Evolutionary conservation across 1,284 basidiomycete species (phyloP).

Genomic region (Testicularia cyperi): DNA sequence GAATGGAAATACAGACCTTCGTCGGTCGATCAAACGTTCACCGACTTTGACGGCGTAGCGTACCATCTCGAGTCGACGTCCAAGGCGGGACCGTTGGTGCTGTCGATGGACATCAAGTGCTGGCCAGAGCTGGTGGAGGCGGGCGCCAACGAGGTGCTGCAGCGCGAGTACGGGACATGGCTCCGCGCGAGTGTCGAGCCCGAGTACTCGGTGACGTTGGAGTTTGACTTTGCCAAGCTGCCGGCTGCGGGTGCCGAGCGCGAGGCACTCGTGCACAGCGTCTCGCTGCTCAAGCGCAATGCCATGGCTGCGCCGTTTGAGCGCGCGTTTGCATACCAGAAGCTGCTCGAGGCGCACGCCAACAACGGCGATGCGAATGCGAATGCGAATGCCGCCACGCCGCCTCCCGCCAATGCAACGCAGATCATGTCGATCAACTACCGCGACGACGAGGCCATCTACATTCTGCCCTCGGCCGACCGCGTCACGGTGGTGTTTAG

Average conservation of each 20-base stretch:
- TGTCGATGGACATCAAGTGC: slow-evolving; percentile 93
- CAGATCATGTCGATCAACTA: slow-evolving; percentile 92
- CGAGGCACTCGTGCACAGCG: slow-evolving; percentile 71
- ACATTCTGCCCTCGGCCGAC: slow-evolving; percentile 87
- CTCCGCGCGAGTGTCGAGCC: slow-evolving; percentile 69
- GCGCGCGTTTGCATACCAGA: slow-evolving; percentile 82
- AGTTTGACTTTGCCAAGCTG: slow-evolving; percentile 81
- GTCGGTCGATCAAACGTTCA: slow-evolving; percentile 89
- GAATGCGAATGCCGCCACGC: no score
- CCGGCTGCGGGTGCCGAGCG: slow-evolving; percentile 69
- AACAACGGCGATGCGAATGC: slow-evolving; percentile 62
- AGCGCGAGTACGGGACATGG: slow-evolving; percentile 79
- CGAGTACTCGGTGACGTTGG: slow-evolving; percentile 85
- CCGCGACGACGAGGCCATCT: slow-evolving; percentile 89
- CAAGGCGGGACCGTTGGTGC: slow-evolving; percentile 69
- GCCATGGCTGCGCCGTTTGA: slow-evolving; percentile 95
- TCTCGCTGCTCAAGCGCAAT: slow-evolving; percentile 88
- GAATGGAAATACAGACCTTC: no score
- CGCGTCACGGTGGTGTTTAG: slow-evolving; percentile 97
- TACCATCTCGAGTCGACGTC: slow-evolving; percentile 82
- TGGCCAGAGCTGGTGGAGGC: slow-evolving; percentile 89
- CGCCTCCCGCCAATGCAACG: slow-evolving; percentile 63
- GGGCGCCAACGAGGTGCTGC: slow-evolving; percentile 79
- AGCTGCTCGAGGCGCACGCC: slow-evolving; percentile 72
- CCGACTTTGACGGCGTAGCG: slow-evolving; percentile 94